phyloP scores from a whole-genome alignment of 1,284 basidiomycete species.

The Ustilago shanxiensis region DNA sequence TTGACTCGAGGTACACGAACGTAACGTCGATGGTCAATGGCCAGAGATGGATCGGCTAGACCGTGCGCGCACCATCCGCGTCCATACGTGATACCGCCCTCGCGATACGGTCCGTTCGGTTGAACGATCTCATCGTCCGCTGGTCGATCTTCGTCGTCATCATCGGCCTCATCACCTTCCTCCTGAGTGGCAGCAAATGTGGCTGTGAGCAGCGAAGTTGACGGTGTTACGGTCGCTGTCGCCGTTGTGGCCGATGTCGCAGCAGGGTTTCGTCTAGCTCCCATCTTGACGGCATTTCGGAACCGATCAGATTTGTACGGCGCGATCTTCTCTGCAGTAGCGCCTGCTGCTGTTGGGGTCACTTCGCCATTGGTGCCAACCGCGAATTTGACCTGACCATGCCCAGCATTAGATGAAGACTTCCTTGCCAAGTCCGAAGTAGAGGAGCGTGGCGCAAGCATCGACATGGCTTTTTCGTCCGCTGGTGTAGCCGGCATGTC shows the following conservation, averaged over 20 bases:
- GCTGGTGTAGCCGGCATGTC: conserved; percentile 48
- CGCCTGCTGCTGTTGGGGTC: conserved; percentile 12
- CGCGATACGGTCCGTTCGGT: conserved; percentile 54
- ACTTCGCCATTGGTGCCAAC: conserved; percentile 23
- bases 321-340: conserved; percentile 16
- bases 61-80: conserved; percentile 59
- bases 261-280: conserved; percentile 11
- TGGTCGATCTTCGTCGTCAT: not conserved
- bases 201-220: conserved; percentile 23
- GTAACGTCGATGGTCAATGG: conserved; percentile 42
- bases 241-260: not conserved
- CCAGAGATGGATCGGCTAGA: conserved; percentile 46
- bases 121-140: conserved; percentile 36
- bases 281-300: conserved; percentile 28
- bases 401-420: conserved; percentile 22
- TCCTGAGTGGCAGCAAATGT: conserved; percentile 35
- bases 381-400: conserved; percentile 42
- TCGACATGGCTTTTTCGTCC: conserved; percentile 33
- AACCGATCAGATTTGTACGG: conserved; percentile 37
- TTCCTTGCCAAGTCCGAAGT: conserved; percentile 15
- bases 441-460: conserved; percentile 11
- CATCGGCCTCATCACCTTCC: conserved; percentile 15
- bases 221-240: conserved; percentile 2
- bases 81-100: conserved; percentile 57
- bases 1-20: conserved; percentile 21